Conservation (phyloP, 129 eudicot genomes). For the Solidago caesia region DNA sequence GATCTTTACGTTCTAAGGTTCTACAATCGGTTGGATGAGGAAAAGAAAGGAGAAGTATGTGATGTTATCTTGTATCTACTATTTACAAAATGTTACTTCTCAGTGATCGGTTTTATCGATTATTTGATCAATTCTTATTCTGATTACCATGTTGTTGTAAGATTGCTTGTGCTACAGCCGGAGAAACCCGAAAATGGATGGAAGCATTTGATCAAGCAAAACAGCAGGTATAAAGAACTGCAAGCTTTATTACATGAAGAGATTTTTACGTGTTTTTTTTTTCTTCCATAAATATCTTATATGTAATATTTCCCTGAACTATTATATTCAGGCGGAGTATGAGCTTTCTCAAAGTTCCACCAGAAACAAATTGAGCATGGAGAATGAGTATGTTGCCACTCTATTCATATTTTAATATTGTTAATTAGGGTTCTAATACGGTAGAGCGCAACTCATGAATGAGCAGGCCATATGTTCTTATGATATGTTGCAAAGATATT, state of each 20-base stretch:
- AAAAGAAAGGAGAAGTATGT: slow-evolving; percentile 96
- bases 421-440: neutral
- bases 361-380: slow-evolving; percentile 67
- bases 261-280: neutral
- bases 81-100: neutral
- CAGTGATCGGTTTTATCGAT: neutral
- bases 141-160: slow-evolving; percentile 46
- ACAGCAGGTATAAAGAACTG: slow-evolving; percentile 54
- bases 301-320: slow-evolving; percentile 11
- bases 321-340: slow-evolving; percentile 60
- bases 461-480: neutral
- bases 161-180: slow-evolving; percentile 97
- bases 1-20: slow-evolving; percentile 85
- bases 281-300: slow-evolving; percentile 15
- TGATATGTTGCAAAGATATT: neutral
- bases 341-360: slow-evolving; percentile 77
- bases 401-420: slow-evolving; percentile 13
- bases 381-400: slow-evolving; percentile 60
- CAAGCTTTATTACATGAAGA: neutral
- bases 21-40: slow-evolving; percentile 86
- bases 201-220: slow-evolving; percentile 96
- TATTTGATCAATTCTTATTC: neutral
- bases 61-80: neutral
- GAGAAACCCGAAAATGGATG: slow-evolving; percentile 89
- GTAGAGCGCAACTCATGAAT: neutral